Evolutionary conservation across 2,329 filamentous ascomycete species (phyloP).

Genomic region (Stromatinia cepivora): DNA sequence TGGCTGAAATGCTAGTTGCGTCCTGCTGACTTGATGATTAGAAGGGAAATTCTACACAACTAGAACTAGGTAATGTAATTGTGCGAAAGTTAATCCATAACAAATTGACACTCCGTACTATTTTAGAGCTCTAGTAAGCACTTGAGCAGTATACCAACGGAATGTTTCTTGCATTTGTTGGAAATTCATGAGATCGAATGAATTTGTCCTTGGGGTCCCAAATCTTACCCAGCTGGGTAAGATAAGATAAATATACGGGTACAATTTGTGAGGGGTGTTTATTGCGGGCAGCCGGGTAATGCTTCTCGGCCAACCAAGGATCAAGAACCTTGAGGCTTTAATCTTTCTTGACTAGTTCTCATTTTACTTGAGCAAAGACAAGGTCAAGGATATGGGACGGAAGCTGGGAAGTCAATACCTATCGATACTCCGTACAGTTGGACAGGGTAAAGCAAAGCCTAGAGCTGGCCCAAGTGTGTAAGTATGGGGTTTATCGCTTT

Average conservation of each 20-base stretch:
- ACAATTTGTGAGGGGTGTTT: background rate
- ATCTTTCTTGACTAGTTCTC: background rate
- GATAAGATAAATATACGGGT: slow-evolving; percentile 13
- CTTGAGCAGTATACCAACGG: slow-evolving; percentile 9
- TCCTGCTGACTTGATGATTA: slow-evolving; percentile 10
- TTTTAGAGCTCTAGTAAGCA: slow-evolving; percentile 14
- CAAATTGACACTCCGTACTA: background rate
- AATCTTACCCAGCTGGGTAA: slow-evolving; percentile 8
- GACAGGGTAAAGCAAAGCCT: slow-evolving; percentile 18
- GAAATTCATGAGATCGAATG: slow-evolving; percentile 17
- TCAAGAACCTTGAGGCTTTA: background rate
- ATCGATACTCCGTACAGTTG: slow-evolving; percentile 15
- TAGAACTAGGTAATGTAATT: background rate
- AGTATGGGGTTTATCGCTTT: slow-evolving; percentile 17
- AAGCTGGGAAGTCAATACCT: slow-evolving; percentile 7
- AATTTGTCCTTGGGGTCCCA: slow-evolving; percentile 4
- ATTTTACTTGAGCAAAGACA: slow-evolving; percentile 1
- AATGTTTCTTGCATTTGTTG: slow-evolving; percentile 21
- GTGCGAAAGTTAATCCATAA: background rate
- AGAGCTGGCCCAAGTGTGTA: slow-evolving; percentile 17
- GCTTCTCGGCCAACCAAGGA: slow-evolving; percentile 4
- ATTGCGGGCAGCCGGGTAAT: slow-evolving; percentile 16
- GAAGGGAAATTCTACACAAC: background rate
- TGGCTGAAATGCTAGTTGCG: background rate
- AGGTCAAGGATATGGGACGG: slow-evolving; percentile 5